Conservation (phyloP, 306 rosid genomes). For the Prunus salicina region DNA sequence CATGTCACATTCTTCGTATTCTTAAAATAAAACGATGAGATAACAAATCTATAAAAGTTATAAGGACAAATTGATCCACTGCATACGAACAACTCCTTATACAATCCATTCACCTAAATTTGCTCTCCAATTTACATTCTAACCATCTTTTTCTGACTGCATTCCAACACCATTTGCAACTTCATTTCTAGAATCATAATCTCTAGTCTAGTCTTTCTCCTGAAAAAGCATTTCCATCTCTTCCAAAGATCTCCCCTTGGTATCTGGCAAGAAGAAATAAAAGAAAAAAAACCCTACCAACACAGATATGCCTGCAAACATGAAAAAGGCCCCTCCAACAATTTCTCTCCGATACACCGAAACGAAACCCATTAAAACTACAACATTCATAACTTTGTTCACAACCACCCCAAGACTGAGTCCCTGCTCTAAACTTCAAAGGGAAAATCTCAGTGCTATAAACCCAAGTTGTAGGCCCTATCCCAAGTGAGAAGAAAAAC, state of each 20-base stretch:
- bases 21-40: too few species aligned
- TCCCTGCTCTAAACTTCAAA: conserved; percentile 70
- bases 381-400: conserved; percentile 61
- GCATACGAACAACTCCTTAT: too few species aligned
- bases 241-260: conserved; percentile 61
- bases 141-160: conserved; percentile 22
- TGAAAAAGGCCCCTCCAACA: neutral
- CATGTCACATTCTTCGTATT: too few species aligned
- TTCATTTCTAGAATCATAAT: neutral
- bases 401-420: conserved; percentile 65
- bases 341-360: conserved; percentile 21
- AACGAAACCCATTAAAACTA: conserved; percentile 56
- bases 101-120: neutral
- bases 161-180: conserved; percentile 3
- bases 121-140: neutral
- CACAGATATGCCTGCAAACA: neutral
- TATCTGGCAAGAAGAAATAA: conserved; percentile 43
- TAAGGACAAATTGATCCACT: too few species aligned
- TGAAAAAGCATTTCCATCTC: conserved; percentile 58
- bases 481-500: conserved; percentile 62
- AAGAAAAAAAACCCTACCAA: neutral
- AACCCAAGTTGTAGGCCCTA: conserved; percentile 80
- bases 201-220: neutral
- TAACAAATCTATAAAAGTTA: too few species aligned
- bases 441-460: conserved; percentile 83